Base-by-base conservation (phyloP, 768 basidiomycete species). In the Tulasnella sp. region DNA sequence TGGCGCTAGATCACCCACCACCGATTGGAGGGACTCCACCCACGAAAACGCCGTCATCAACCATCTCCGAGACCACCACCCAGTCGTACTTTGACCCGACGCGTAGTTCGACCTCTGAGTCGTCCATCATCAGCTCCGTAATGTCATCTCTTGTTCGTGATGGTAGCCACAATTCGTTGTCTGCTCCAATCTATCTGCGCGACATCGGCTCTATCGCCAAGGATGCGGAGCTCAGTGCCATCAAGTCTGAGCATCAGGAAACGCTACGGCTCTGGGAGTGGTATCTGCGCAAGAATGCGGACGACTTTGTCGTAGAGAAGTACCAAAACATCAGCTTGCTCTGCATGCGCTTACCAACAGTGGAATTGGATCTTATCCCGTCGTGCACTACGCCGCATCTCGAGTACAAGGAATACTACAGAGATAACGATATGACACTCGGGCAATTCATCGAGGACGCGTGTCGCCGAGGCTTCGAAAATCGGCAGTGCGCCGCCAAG, bases 251-350 rank as follows among this genome's bases (percentile, higher is more conserved):
- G 62, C 86, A 92, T 56, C 83, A 84, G 62, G 90, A 94, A 63
- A 85, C 89, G 61, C 78, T 85, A 35, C 82, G 87, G 40, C 79
- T 94, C 27, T 97, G 93, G 92, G 87, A 91, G 64, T 96, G 91
- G 92, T 94, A 94, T 65, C 72, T 87, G 9, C 79, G 86, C 49
- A 86, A 89, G 69, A 90, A 92, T 65, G 66, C 72, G 11, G 87
- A 91, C 64, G 85, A 88, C 65, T 84, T 98, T 63, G 78, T 86
- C 35, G 86, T 93, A 39, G 89, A 91, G 67, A 88, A 91, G 67
- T 96, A 93, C 64, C 96, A 98, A 65, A 81, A 83, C 64, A 84
- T 98, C 67, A 81, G 77, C 63, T 69, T 93, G 15, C 80, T 83
- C 71, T 82, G 84, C 64, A 86, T 83, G 64, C 83, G 80, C 23